Percentiles rank a stretch among this genome's conserved stretches.
These are phyloP conservation scores for Fusarium pseudonygamai DNA, from an alignment of 2,329 filamentous ascomycete genomes.

Conservation along the genomic window DNA sequence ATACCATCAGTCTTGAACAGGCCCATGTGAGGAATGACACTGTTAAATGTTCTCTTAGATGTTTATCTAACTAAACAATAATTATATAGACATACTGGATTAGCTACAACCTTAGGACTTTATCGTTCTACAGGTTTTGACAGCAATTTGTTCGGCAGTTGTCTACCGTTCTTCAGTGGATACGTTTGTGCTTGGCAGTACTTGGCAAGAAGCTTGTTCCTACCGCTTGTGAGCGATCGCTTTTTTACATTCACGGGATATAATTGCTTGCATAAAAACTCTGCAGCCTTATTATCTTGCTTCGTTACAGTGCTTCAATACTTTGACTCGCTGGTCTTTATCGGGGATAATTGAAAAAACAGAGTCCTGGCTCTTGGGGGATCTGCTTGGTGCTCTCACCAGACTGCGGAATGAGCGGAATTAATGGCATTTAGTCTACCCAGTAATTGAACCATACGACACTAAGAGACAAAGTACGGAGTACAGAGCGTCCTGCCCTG, in stretches of 20 bases:
- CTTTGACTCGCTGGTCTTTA: rapidly evolving
- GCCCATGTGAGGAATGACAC: too few species aligned
- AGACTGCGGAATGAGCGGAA: background rate
- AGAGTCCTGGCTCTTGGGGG: background rate
- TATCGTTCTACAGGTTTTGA: background rate
- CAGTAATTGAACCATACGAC: too few species aligned
- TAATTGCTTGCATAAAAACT: too few species aligned
- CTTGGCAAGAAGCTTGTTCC: background rate
- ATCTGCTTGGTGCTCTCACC: too few species aligned
- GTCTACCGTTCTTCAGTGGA: background rate
- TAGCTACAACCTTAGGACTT: background rate
- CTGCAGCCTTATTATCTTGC: background rate
- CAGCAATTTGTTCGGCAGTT: too few species aligned
- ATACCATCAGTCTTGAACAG: too few species aligned
- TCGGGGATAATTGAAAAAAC: background rate
- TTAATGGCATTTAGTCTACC: background rate
- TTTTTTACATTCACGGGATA: background rate
- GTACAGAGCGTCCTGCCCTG: too few species aligned
- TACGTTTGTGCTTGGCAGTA: background rate
- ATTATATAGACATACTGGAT: too few species aligned
- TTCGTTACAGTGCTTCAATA: rapidly evolving
- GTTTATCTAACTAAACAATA: too few species aligned
- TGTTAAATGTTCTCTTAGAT: too few species aligned
- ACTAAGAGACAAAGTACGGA: background rate
- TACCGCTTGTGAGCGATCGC: background rate